Evolutionary conservation across 768 basidiomycete genomes (phyloP).

Genomic region (Termitomyces sp.): DNA sequence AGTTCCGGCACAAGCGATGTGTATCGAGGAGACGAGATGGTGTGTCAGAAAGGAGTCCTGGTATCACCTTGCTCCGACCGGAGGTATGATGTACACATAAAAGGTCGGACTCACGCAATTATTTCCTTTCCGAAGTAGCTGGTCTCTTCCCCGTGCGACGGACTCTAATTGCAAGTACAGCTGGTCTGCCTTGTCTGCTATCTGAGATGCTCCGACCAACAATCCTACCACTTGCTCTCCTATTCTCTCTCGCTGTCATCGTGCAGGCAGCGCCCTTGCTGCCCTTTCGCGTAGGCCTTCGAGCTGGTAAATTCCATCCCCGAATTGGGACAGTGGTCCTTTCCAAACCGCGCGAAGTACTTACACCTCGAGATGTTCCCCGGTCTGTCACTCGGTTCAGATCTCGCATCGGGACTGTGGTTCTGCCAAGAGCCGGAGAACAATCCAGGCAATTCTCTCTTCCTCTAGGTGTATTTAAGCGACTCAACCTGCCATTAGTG

Average conservation of each 20-base stretch:
- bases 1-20: not conserved
- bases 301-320: not conserved
- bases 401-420: not conserved
- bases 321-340: not conserved
- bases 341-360: not conserved
- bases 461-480: not conserved
- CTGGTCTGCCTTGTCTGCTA: not conserved
- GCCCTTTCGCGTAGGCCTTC: not conserved
- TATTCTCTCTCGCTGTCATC: not conserved
- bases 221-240: not conserved
- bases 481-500: not conserved
- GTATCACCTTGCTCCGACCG: not conserved
- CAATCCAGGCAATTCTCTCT: not conserved
- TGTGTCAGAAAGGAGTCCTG: not conserved
- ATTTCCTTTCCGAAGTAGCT: not conserved
- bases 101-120: not conserved
- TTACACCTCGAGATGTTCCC: not conserved
- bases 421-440: not conserved
- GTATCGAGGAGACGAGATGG: not conserved
- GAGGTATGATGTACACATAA: not conserved
- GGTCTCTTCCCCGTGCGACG: not conserved
- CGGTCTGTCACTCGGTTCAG: not conserved
- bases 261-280: not conserved
- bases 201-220: not conserved
- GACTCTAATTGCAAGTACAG: not conserved